Evolutionary conservation across 2,329 filamentous ascomycete species (phyloP).

Genomic region (Clarireedia paspali): DNA sequence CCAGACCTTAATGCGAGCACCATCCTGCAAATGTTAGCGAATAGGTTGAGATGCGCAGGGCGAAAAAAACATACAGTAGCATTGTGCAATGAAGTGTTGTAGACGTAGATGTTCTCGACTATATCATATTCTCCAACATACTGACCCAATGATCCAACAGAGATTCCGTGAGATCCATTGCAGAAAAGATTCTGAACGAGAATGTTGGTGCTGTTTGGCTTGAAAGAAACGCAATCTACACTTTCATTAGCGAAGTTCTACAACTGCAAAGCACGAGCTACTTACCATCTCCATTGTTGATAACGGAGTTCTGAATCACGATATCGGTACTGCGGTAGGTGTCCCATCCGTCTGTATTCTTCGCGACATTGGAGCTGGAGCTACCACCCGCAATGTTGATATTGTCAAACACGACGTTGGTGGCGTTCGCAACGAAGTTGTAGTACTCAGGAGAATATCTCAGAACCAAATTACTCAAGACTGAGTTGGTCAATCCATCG

Average conservation of each 20-base stretch:
- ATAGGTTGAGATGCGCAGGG: conserved; percentile 14
- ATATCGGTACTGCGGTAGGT: conserved; percentile 54
- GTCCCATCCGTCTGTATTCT: conserved; percentile 62
- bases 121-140: conserved; percentile 55
- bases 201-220: conserved; percentile 64
- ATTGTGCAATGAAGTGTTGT: conserved; percentile 52
- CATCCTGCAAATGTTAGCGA: conserved; percentile 39
- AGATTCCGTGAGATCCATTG: conserved; percentile 65
- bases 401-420: conserved; percentile 54
- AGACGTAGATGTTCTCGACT: conserved; percentile 60
- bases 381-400: conserved; percentile 52
- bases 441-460: conserved; percentile 53
- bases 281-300: conserved; percentile 53
- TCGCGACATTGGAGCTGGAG: conserved; percentile 44
- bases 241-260: not conserved
- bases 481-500: conserved; percentile 48
- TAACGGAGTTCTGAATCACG: conserved; percentile 58
- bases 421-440: conserved; percentile 58
- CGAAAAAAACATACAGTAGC: conserved; percentile 32
- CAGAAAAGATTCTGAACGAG: conserved; percentile 60
- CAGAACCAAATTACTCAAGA: conserved; percentile 52
- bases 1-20: conserved; percentile 69
- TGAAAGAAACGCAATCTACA: conserved; percentile 62
- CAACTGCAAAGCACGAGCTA: not conserved
- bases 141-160: conserved; percentile 64